Conservation (phyloP, 805 yeast species). For the Metschnikowia proteae region DNA sequence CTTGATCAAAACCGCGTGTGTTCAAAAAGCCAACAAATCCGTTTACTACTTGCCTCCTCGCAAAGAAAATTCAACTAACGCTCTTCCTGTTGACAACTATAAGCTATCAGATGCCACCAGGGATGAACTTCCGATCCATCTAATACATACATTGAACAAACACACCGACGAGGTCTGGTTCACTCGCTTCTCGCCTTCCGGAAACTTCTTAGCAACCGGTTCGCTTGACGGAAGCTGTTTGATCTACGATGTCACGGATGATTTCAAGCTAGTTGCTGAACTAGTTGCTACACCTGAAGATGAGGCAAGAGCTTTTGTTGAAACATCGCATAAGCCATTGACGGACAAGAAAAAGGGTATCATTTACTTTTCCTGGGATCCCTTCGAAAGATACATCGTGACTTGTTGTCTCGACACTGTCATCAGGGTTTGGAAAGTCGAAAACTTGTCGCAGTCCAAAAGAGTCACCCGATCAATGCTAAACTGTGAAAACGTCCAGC, state of each 20-base stretch:
- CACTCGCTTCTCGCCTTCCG: conserved; percentile 72
- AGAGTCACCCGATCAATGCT: conserved; percentile 28
- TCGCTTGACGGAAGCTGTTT: conserved; percentile 62
- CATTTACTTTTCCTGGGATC: conserved; percentile 71
- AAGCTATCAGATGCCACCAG: background rate
- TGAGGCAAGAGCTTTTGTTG: conserved; percentile 27
- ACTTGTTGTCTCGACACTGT: conserved; percentile 71
- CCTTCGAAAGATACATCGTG: conserved; percentile 60
- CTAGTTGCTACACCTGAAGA: conserved; percentile 27
- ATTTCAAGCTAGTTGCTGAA: conserved; percentile 29
- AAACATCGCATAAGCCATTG: conserved; percentile 24
- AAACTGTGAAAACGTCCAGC: conserved; percentile 10
- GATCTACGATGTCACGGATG: conserved; percentile 59
- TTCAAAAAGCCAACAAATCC: conserved; percentile 8
- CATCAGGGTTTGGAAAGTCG: conserved; percentile 66
- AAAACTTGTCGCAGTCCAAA: conserved; percentile 22
- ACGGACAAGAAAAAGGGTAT: conserved; percentile 32
- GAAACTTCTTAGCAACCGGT: conserved; percentile 71
- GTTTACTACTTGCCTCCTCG: conserved; percentile 18
- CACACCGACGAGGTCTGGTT: conserved; percentile 84
- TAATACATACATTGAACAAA: conserved; percentile 43
- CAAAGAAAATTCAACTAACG: background rate
- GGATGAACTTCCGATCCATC: conserved; percentile 43
- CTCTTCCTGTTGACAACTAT: background rate
- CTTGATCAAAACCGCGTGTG: conserved; percentile 12